Conservation (phyloP, 2,329 filamentous ascomycete species). For the Fusarium sp. region DNA sequence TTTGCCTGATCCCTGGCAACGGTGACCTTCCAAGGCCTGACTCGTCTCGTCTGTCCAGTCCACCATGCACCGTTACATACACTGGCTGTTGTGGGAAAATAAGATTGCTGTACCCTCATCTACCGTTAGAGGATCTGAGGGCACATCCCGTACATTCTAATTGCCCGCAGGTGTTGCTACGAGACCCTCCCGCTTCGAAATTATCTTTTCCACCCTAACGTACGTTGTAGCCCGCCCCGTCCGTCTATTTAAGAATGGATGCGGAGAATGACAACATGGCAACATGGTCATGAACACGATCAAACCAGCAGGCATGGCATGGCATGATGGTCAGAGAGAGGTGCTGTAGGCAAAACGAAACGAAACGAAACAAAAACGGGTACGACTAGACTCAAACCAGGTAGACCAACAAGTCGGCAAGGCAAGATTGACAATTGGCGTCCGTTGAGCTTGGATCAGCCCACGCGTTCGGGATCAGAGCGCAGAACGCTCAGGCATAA, state of each 20-base stretch:
- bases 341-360: slow-evolving; percentile 26
- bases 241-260: slow-evolving; percentile 22
- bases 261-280: slow-evolving; percentile 30
- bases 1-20: slow-evolving; percentile 18
- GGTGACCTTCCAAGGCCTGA: slow-evolving; percentile 30
- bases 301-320: slow-evolving; percentile 12
- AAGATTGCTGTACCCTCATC: slow-evolving; percentile 29
- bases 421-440: slow-evolving; percentile 18
- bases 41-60: slow-evolving; percentile 13
- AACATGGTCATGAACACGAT: slow-evolving; percentile 1
- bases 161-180: background rate
- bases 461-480: slow-evolving; percentile 30
- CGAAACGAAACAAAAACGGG: slow-evolving; percentile 41
- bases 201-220: slow-evolving; percentile 4
- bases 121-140: slow-evolving; percentile 19
- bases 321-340: background rate
- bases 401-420: background rate
- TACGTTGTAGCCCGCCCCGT: slow-evolving; percentile 23
- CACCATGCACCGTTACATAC: slow-evolving; percentile 26
- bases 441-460: slow-evolving; percentile 33
- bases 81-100: slow-evolving; percentile 5
- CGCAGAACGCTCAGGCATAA: slow-evolving; percentile 27
- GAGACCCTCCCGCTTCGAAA: slow-evolving; percentile 3
- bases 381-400: slow-evolving; percentile 13
- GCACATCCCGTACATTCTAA: slow-evolving; percentile 7